These are phyloP conservation scores for Phytophthora boehmeriae DNA, from an alignment of 352 stramenopile species.

Conservation along the genomic window DNA sequence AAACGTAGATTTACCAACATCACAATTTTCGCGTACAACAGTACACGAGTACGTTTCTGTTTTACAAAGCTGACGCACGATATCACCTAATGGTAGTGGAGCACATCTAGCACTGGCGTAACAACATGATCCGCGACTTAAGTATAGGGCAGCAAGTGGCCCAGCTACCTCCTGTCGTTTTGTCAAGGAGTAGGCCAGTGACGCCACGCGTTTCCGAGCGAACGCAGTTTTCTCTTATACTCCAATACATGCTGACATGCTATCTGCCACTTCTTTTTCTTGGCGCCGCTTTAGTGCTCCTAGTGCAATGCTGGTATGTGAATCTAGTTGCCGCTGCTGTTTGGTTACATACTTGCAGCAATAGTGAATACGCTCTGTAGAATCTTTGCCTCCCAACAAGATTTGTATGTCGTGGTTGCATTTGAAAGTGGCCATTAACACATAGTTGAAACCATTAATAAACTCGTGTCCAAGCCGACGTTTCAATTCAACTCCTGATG, in stretches of 20 bases:
- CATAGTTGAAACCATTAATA: not conserved
- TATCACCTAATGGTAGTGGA: not conserved
- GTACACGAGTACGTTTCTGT: not conserved
- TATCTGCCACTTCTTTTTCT: not conserved
- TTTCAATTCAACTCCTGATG: not conserved
- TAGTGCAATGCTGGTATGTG: not conserved
- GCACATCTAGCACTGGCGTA: conserved; percentile 3
- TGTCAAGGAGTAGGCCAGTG: conserved; percentile 1
- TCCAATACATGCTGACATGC: not conserved
- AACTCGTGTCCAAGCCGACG: not conserved
- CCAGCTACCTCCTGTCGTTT: conserved; percentile 6
- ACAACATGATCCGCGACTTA: conserved; percentile 1
- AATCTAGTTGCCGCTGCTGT: conserved; percentile 1
- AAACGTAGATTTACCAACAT: not conserved
- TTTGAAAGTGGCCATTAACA: not conserved
- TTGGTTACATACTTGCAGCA: conserved; percentile 6
- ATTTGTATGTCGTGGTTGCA: conserved; percentile 3
- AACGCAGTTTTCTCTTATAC: not conserved
- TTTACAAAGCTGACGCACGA: not conserved
- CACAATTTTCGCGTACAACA: not conserved
- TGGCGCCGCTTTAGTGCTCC: conserved; percentile 1
- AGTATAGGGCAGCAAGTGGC: not conserved
- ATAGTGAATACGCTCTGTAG: conserved; percentile 6
- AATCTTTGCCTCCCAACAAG: not conserved
- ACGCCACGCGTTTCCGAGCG: not conserved